phyloP scores from a whole-genome alignment of 495 filamentous ascomycete species.

The Bryoglossum gracile region DNA sequence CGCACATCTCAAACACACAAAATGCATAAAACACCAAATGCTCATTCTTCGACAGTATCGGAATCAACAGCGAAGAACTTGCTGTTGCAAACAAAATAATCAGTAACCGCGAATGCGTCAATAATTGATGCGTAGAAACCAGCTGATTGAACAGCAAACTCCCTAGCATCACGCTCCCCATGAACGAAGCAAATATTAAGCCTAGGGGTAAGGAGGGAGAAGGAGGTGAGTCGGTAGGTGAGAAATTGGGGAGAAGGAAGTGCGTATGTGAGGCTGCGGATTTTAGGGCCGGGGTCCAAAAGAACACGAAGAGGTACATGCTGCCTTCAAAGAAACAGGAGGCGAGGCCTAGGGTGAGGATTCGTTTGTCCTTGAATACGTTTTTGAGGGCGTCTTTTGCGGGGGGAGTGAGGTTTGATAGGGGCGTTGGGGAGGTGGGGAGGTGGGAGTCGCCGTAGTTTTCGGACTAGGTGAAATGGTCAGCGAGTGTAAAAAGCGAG shows the following conservation, averaged over 20 bases:
- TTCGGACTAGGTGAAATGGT: slow-evolving; percentile 30
- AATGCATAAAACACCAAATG: slow-evolving; percentile 43
- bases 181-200: slow-evolving; percentile 51
- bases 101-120: slow-evolving; percentile 29
- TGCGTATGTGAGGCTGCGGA: slow-evolving; percentile 26
- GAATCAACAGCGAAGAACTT: slow-evolving; percentile 34
- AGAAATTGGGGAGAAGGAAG: too few relatives aligned
- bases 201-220: slow-evolving; percentile 39
- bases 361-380: slow-evolving; percentile 29
- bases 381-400: slow-evolving; percentile 13
- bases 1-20: slow-evolving; percentile 44
- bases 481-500: neutral
- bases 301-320: slow-evolving; percentile 53
- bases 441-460: slow-evolving; percentile 37
- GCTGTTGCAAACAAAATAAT: slow-evolving; percentile 33
- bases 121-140: slow-evolving; percentile 22
- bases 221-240: slow-evolving; percentile 13
- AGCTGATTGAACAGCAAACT: slow-evolving; percentile 36
- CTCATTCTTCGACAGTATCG: slow-evolving; percentile 31
- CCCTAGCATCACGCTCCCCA: slow-evolving; percentile 48
- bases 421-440: neutral
- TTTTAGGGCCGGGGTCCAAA: slow-evolving; percentile 45
- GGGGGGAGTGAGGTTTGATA: neutral
- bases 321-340: slow-evolving; percentile 49
- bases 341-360: slow-evolving; percentile 39